phyloP scores from a whole-genome alignment of 225 moss, liverwort and hornwort genomes.

The Pseudisothecium myosuroides region DNA sequence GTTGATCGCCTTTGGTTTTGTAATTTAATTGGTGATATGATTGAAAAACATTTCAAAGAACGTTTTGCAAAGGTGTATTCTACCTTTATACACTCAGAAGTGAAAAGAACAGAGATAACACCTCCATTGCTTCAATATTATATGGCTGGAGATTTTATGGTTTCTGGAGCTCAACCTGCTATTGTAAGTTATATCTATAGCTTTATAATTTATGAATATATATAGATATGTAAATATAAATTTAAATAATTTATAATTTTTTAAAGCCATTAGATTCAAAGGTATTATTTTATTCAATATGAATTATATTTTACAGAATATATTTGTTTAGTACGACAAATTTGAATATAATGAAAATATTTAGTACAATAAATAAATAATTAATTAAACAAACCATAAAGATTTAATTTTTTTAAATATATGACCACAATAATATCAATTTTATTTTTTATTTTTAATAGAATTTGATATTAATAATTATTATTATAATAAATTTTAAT shows the following conservation, averaged over 20 bases:
- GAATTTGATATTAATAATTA: fast-evolving
- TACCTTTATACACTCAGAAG: conserved; percentile 67
- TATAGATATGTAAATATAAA: too few species aligned
- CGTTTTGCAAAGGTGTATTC: conserved; percentile 71
- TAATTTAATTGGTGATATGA: conserved; percentile 53
- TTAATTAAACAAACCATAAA: too few species aligned
- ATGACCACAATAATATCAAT: background rate
- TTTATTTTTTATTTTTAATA: too few species aligned
- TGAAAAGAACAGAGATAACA: conserved; percentile 62
- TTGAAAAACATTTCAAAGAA: conserved; percentile 83
- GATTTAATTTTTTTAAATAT: too few species aligned
- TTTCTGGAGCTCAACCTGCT: conserved; percentile 66
- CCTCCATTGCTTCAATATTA: conserved; percentile 60
- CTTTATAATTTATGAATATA: fast-evolving
- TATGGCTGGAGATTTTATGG: conserved; percentile 84
- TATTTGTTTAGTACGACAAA: background rate
- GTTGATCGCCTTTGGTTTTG: conserved; percentile 80
- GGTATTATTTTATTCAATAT: too few species aligned
- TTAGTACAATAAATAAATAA: background rate
- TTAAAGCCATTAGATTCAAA: background rate
- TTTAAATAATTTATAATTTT: background rate
- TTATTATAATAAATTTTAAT: too few species aligned
- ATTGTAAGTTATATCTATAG: background rate
- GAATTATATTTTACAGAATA: background rate
- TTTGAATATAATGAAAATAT: background rate